Evolutionary conservation across 768 basidiomycete genomes (phyloP), one percentile per base, ranked within the genome.

Genomic region (Lactarius indigo): DNA sequence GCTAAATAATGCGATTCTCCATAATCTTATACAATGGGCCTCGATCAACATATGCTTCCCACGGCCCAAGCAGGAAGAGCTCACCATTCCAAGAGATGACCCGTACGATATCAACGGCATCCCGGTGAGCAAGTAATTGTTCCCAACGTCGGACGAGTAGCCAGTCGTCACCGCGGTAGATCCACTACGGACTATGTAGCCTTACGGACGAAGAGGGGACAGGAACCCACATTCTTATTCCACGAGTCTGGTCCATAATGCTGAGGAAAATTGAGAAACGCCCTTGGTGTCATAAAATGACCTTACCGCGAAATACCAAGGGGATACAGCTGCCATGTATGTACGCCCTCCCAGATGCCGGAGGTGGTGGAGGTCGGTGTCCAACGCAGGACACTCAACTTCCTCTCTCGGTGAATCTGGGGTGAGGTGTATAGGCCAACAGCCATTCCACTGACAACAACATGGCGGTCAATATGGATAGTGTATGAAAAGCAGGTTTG

Each of bases 1-100:
- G 88, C 90, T 26, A 93, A 78, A 74, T 93, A 92, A 72, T 91
- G 89, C 15, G 86, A 87, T 73, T 84, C 82, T 64, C 82, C 82
- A 69, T 78, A 84, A 69, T 84, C 78, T 78, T 77, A 74, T 76
- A 23, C 75, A 41, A 52, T 4, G 44, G 12, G 3, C 7, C 76
- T 52, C n/a, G n/a, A 76, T 73, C 64, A 79, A 5, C 31, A 59
- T 35, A 15, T 8, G 18, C 41, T 18, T 4, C 10, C 13, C 15
- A 30, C 37, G 33, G 15, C 15, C 8, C 10, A 13, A 26, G 41
- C 17, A 41, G 59, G 8, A 57, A 44, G 42, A 31, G 15, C 68
- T 30, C 28, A 73, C 75, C 91, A 66, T 92, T 92, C 85, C 86
- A 91, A 13, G 86, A 84, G 50, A 88, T 69, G 64, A 88, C 72